These are phyloP conservation scores for Agaricus blazei DNA, from an alignment of 768 basidiomycete genomes.

Conservation along the genomic window DNA sequence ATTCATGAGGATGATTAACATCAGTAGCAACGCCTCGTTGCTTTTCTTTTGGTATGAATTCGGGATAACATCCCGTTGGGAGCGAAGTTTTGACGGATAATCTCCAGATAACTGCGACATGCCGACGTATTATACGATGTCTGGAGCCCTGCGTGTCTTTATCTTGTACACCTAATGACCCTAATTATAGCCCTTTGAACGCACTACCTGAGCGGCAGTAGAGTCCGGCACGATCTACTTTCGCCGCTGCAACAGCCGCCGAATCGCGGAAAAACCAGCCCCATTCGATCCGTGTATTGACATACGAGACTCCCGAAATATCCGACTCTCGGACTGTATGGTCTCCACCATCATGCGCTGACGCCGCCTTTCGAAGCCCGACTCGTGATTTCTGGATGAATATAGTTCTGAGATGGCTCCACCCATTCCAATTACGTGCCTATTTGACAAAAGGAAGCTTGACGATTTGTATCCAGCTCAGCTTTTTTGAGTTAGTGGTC, in stretches of 20 bases:
- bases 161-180: conserved; percentile 2
- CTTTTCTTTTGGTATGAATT: not conserved
- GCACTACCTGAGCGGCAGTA: not conserved
- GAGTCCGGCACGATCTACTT: not conserved
- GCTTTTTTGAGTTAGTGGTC: too few relatives aligned
- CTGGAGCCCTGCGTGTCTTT: not conserved
- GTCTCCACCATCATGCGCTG: not conserved
- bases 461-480: too few relatives aligned
- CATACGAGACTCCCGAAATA: conserved; percentile 2
- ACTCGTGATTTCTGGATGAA: not conserved
- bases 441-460: too few relatives aligned
- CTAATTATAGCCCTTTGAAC: not conserved
- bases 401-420: not conserved
- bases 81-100: not conserved
- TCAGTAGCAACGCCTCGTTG: not conserved
- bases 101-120: not conserved
- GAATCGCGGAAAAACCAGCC: conserved; percentile 3
- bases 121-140: not conserved
- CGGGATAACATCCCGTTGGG: not conserved
- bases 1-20: conserved; percentile 27
- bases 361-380: not conserved
- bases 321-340: conserved; percentile 1
- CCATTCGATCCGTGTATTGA: not conserved
- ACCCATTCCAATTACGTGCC: not conserved
- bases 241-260: not conserved